These are phyloP conservation scores for Tilletia setariae DNA, from an alignment of 1,284 basidiomycete genomes.

Conservation along the genomic window DNA sequence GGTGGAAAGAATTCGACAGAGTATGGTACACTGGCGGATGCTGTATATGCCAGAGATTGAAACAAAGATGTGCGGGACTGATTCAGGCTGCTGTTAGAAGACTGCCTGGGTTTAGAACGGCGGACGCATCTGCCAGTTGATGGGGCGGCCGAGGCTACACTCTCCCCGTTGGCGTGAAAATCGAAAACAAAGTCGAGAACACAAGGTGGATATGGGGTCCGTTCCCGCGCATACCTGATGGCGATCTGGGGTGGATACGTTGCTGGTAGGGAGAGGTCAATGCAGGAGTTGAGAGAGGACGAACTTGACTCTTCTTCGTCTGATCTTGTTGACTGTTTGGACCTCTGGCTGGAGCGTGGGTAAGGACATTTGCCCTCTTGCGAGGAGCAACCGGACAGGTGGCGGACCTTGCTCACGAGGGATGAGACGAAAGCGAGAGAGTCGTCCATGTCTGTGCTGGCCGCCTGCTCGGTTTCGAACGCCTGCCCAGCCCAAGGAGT, in stretches of 20 bases:
- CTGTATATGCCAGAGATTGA: not conserved
- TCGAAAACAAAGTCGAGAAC: not conserved
- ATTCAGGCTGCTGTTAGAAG: not conserved
- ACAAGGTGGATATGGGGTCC: not conserved
- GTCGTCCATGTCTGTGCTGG: too few relatives aligned
- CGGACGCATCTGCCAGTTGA: not conserved
- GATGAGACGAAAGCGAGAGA: too few relatives aligned
- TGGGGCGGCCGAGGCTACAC: too few relatives aligned
- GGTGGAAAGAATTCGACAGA: not conserved
- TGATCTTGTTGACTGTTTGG: too few relatives aligned
- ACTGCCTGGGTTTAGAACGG: not conserved
- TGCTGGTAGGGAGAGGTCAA: not conserved
- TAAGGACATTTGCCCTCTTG: too few relatives aligned
- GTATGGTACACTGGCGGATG: not conserved
- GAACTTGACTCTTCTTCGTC: too few relatives aligned
- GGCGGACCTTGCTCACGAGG: too few relatives aligned
- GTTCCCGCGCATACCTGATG: not conserved
- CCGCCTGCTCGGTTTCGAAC: too few relatives aligned
- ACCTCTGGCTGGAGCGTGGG: too few relatives aligned
- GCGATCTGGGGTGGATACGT: slow-evolving; percentile 4
- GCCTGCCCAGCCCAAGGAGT: too few relatives aligned
- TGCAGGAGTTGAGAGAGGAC: not conserved
- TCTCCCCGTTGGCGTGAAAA: not conserved
- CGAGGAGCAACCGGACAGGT: too few relatives aligned
- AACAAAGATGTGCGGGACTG: not conserved